Conservation (phyloP, 2,329 filamentous ascomycete genomes). For the Penicillium thymicola region DNA sequence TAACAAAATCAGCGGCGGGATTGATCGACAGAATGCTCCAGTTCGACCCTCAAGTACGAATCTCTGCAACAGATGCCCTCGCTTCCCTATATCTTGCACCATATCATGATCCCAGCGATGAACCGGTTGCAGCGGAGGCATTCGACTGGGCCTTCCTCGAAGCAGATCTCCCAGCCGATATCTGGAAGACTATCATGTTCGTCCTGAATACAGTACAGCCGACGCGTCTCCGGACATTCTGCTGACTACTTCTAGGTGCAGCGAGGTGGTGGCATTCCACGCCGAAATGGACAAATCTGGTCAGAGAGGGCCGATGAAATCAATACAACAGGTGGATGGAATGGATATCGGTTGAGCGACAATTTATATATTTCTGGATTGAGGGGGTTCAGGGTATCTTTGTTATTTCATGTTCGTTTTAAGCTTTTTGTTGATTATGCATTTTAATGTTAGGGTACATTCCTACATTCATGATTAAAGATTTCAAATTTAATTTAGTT, state of each 20-base stretch:
- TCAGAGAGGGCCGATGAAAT: background rate
- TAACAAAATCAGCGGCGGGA: slow-evolving; percentile 65
- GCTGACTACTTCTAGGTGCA: slow-evolving; percentile 2
- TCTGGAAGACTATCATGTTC: slow-evolving; percentile 99
- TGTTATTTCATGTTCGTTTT: background rate
- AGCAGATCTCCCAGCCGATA: slow-evolving; percentile 90
- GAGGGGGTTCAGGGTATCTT: background rate
- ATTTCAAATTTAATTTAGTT: background rate
- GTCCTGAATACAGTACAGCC: slow-evolving; percentile 27
- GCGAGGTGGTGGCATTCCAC: slow-evolving; percentile 20
- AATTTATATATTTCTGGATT: background rate
- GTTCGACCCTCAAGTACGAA: slow-evolving; percentile 90
- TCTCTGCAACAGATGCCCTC: slow-evolving; percentile 79
- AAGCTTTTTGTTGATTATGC: background rate
- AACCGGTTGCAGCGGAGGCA: slow-evolving; percentile 90
- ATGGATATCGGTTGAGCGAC: slow-evolving; percentile 8
- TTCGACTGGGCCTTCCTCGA: slow-evolving; percentile 99
- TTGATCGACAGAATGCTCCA: slow-evolving; percentile 94
- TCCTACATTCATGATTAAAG: background rate
- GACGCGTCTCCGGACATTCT: background rate
- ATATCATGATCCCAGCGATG: slow-evolving; percentile 95
- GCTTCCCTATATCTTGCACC: slow-evolving; percentile 89
- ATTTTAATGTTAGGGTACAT: background rate
- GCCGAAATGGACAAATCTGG: background rate
- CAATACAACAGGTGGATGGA: background rate